Evolutionary conservation across 345 rosid genomes (phyloP).

Genomic region (Melaleuca alternifolia): DNA sequence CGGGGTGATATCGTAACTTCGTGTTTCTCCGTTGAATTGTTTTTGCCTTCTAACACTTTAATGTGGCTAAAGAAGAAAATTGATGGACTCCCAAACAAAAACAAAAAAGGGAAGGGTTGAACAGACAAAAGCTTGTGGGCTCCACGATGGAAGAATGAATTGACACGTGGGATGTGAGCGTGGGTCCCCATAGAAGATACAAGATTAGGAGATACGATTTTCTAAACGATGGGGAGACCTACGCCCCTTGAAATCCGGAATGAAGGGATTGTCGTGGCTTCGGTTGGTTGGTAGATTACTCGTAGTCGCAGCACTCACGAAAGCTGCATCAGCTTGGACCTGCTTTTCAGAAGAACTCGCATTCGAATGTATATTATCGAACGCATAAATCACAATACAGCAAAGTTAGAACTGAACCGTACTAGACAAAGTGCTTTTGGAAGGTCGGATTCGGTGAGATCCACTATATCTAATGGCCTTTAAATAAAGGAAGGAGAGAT

Average conservation of each 20-base stretch:
- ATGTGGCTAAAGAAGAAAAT: neutral
- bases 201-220: neutral
- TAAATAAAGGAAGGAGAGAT: neutral
- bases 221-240: neutral
- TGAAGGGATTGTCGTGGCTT: no score
- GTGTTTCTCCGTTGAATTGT: fast-evolving
- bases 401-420: neutral
- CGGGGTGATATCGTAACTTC: neutral
- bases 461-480: neutral
- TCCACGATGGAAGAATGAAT: neutral
- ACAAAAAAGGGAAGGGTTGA: neutral
- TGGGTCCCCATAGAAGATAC: neutral
- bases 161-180: neutral
- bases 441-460: neutral
- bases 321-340: no score
- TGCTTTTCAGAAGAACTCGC: no score
- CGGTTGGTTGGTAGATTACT: no score
- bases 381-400: no score
- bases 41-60: neutral
- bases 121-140: neutral
- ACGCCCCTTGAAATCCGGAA: neutral
- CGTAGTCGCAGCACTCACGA: no score
- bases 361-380: no score
- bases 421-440: neutral
- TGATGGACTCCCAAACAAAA: neutral